These are phyloP conservation scores for Cudoniella acicularis DNA, from an alignment of 495 filamentous ascomycete genomes.

Conservation along the genomic window DNA sequence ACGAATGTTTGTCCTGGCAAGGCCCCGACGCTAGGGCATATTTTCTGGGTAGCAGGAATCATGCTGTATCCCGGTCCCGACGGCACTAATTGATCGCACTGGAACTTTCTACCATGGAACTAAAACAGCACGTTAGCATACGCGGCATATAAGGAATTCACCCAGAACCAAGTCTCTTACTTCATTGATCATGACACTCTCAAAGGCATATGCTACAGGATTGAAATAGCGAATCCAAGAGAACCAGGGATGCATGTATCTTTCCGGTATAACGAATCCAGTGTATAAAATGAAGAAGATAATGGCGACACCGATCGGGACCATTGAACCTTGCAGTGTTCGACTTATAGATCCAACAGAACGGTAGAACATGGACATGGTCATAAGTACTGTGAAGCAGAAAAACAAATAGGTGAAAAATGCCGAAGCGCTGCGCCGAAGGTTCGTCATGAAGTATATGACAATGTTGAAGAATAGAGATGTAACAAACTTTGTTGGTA, in stretches of 20 bases:
- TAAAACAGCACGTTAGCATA: conserved; percentile 34
- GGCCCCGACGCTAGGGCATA: conserved; percentile 61
- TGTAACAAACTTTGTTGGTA: conserved; percentile 59
- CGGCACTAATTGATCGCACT: conserved; percentile 15
- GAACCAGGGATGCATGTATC: conserved; percentile 31
- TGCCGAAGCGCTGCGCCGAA: conserved; percentile 39
- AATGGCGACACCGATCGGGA: conserved; percentile 41
- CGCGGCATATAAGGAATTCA: conserved; percentile 32
- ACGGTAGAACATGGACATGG: conserved; percentile 49
- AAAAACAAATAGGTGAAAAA: conserved; percentile 50
- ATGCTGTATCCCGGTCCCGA: not conserved
- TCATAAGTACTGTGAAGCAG: conserved; percentile 34
- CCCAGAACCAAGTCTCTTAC: conserved; percentile 56
- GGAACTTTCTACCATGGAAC: conserved; percentile 43
- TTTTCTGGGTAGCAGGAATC: not conserved
- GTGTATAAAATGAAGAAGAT: conserved; percentile 30
- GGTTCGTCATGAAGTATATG: conserved; percentile 61
- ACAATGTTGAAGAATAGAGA: conserved; percentile 59
- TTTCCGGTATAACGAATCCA: conserved; percentile 34
- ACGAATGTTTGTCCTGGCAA: conserved; percentile 50
- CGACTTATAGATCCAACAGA: conserved; percentile 43
- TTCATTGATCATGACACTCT: conserved; percentile 34
- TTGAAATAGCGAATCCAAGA: conserved; percentile 32
- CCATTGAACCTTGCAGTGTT: conserved; percentile 48
- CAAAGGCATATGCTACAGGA: conserved; percentile 38